Evolutionary conservation across 257 asterid species (phyloP).

Genomic region (Solanum tacnaense): DNA sequence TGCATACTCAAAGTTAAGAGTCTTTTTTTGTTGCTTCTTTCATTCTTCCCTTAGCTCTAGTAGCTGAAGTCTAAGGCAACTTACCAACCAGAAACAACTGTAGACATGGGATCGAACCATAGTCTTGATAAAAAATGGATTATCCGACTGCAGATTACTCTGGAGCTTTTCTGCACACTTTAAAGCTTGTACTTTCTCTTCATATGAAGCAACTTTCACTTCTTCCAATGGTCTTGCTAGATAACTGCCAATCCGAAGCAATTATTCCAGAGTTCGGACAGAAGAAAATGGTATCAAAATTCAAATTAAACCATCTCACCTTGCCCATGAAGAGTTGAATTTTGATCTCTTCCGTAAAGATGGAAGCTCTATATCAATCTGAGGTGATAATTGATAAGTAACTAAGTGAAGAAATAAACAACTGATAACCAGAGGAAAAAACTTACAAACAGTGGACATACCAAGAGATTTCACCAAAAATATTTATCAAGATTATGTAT

Average conservation of each 20-base stretch:
- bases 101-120: conserved; percentile 94
- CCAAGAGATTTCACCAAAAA: not conserved
- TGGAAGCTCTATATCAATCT: conserved; percentile 48
- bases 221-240: conserved; percentile 79
- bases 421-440: not conserved
- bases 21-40: not conserved
- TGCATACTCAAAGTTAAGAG: not conserved
- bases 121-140: conserved; percentile 69
- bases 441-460: not conserved
- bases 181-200: conserved; percentile 44
- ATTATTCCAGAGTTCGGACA: not conserved
- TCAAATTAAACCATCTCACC: conserved; percentile 17
- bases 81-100: conserved; percentile 94
- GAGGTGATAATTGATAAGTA: conserved; percentile 2
- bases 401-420: not conserved
- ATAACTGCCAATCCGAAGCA: conserved; percentile 33
- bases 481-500: not conserved
- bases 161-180: conserved; percentile 60
- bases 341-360: conserved; percentile 39
- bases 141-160: conserved; percentile 39
- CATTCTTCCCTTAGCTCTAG: not conserved
- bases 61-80: conserved; percentile 11
- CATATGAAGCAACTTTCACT: conserved; percentile 52
- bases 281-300: not conserved
- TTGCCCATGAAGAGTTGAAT: conserved; percentile 59